These are phyloP conservation scores for Cymbidium sinense DNA, from an alignment of 106 monocot genomes.

Conservation along the genomic window DNA sequence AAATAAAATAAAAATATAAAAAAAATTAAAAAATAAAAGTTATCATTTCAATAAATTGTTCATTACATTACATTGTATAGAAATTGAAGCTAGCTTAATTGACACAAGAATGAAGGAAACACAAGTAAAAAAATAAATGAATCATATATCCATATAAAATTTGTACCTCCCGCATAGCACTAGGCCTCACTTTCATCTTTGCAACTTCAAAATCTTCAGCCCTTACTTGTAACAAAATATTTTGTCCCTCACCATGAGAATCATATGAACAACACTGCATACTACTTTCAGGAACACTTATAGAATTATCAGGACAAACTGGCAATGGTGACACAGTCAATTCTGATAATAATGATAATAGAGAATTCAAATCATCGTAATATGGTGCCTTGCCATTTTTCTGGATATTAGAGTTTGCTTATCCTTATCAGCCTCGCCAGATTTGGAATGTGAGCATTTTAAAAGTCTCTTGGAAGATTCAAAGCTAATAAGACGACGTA, in stretches of 20 bases:
- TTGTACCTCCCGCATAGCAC: slow-evolving; percentile 95
- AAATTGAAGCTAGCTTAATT: too few species aligned
- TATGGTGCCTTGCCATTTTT: slow-evolving; percentile 1
- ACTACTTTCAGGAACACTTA: slow-evolving; percentile 9
- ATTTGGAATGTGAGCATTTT: not conserved
- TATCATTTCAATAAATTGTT: too few species aligned
- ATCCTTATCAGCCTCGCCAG: not conserved
- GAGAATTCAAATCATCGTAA: slow-evolving; percentile 20
- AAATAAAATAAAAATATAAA: too few species aligned
- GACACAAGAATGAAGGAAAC: not conserved
- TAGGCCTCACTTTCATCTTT: slow-evolving; percentile 87
- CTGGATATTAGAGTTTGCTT: not conserved
- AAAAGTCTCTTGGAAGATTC: slow-evolving; percentile 11
- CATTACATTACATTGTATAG: too few species aligned
- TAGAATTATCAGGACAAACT: slow-evolving; percentile 3
- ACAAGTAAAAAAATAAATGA: not conserved
- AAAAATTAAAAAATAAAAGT: too few species aligned
- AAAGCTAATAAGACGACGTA: slow-evolving; percentile 46
- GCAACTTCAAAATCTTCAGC: slow-evolving; percentile 78
- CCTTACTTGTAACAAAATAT: slow-evolving; percentile 33
- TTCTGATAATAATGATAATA: slow-evolving; percentile 54
- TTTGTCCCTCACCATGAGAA: slow-evolving; percentile 13
- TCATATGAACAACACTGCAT: not conserved
- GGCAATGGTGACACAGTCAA: slow-evolving; percentile 37
- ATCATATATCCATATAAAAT: not conserved